These are phyloP conservation scores for Mariannaea elegans DNA, from an alignment of 2,329 filamentous ascomycete genomes.

Conservation along the genomic window DNA sequence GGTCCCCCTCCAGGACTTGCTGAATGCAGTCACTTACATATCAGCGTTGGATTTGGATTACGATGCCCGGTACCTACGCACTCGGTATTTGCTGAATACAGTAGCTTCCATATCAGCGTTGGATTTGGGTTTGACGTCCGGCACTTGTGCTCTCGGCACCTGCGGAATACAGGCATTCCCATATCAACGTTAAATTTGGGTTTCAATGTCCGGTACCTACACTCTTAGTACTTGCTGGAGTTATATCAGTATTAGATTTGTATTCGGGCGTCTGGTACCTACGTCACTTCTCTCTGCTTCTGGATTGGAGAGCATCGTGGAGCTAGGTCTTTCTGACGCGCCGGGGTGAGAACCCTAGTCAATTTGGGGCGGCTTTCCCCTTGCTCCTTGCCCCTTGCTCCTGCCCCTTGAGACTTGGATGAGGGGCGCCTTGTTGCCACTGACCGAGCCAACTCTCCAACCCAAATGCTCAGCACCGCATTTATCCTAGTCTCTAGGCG, in stretches of 20 bases:
- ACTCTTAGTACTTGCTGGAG: no score
- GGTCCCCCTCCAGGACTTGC: slow-evolving; percentile 28
- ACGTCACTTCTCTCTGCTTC: neutral
- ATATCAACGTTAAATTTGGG: slow-evolving; percentile 13
- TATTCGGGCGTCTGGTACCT: neutral
- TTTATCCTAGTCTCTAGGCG: slow-evolving; percentile 14
- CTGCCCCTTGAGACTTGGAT: neutral
- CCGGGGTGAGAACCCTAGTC: slow-evolving; percentile 13
- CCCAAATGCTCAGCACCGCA: no score
- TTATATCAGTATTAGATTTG: slow-evolving; percentile 15
- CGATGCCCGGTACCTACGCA: neutral
- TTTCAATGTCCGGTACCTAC: neutral
- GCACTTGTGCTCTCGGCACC: no score
- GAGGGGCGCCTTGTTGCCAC: slow-evolving; percentile 2
- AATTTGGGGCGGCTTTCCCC: neutral
- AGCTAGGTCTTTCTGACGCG: slow-evolving; percentile 2
- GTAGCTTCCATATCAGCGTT: neutral
- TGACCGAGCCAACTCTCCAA: slow-evolving; percentile 9
- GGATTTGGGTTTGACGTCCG: no score
- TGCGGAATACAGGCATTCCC: slow-evolving; percentile 31
- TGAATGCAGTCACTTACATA: slow-evolving; percentile 29
- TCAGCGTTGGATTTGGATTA: slow-evolving; percentile 14
- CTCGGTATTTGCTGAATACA: no score
- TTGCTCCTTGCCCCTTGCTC: neutral
- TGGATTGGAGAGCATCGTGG: slow-evolving; percentile 16